Percentiles rank a stretch among this genome's conserved stretches.
These are phyloP conservation scores for Ophiostoma quercus DNA, from an alignment of 2,329 filamentous ascomycete genomes.

Conservation along the genomic window DNA sequence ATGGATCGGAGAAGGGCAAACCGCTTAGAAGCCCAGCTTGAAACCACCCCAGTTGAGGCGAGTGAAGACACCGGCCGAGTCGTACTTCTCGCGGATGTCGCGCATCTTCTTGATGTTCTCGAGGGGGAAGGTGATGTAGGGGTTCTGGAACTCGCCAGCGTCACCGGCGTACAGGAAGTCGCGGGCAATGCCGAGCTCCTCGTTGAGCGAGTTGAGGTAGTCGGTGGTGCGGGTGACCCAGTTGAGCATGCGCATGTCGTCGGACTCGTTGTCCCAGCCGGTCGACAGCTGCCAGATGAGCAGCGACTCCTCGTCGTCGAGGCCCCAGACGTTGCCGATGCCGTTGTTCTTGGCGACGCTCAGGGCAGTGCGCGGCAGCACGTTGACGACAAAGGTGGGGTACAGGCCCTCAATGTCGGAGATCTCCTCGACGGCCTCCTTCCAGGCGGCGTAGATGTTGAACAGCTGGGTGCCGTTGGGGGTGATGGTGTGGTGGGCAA, in stretches of 20 bases:
- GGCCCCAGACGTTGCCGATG: conserved; percentile 38
- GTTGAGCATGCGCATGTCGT: conserved; percentile 36
- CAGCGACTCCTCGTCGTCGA: conserved; percentile 27
- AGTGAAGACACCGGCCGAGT: conserved; percentile 29
- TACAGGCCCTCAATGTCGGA: conserved; percentile 36
- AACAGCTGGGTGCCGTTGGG: conserved; percentile 34
- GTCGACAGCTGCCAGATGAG: conserved; percentile 21
- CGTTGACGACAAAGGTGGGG: conserved; percentile 35
- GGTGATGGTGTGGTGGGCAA: conserved; percentile 37
- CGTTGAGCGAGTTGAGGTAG: conserved; percentile 33
- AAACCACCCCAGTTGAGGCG: conserved; percentile 37
- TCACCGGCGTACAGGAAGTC: conserved; percentile 39
- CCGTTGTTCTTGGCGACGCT: conserved; percentile 36
- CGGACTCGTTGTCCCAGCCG: conserved; percentile 34
- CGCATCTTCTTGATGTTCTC: conserved; percentile 32
- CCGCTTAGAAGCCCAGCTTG: conserved; percentile 26
- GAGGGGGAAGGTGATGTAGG: conserved; percentile 33
- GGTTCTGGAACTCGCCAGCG: conserved; percentile 37
- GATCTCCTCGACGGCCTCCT: conserved; percentile 33
- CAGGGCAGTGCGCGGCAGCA: conserved; percentile 16
- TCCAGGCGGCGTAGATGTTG: conserved; percentile 36
- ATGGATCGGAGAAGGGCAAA: not conserved
- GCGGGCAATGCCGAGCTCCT: conserved; percentile 31
- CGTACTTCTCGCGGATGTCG: not conserved
- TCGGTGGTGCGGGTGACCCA: conserved; percentile 34